These are phyloP conservation scores for Ganoderma sinense DNA, from an alignment of 1,284 basidiomycete genomes.

Conservation along the genomic window DNA sequence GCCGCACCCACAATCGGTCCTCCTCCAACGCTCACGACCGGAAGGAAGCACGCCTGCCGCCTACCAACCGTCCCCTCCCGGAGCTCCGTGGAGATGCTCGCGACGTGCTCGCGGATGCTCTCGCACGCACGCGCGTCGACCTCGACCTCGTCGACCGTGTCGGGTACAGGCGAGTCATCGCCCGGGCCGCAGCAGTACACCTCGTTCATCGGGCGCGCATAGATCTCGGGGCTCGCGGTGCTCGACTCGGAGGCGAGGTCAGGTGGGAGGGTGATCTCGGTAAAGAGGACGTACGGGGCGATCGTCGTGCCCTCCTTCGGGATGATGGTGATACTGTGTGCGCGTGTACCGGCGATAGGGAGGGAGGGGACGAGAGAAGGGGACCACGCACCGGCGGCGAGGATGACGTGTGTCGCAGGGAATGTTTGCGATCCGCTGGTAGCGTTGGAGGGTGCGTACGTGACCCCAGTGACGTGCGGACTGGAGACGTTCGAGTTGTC, in stretches of 20 bases:
- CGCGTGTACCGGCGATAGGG: slow-evolving; percentile 66
- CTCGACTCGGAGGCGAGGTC: slow-evolving; percentile 10
- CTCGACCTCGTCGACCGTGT: slow-evolving; percentile 66
- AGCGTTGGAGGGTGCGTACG: slow-evolving; percentile 47
- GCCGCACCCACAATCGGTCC: slow-evolving; percentile 72
- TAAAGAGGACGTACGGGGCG: slow-evolving; percentile 73
- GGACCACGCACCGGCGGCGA: slow-evolving; percentile 92
- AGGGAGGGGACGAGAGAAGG: slow-evolving; percentile 58
- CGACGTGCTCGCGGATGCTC: slow-evolving; percentile 58
- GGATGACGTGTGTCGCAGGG: slow-evolving; percentile 70
- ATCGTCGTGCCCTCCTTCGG: slow-evolving; percentile 51
- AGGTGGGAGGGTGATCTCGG: slow-evolving; percentile 56
- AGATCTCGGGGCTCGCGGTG: slow-evolving; percentile 67
- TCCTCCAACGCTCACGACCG: slow-evolving; percentile 53
- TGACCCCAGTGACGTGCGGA: slow-evolving; percentile 57
- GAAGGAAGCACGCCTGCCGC: slow-evolving; percentile 76
- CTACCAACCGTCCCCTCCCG: slow-evolving; percentile 55
- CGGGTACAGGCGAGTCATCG: slow-evolving; percentile 64
- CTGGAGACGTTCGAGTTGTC: slow-evolving; percentile 36
- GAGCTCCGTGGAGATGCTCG: slow-evolving; percentile 64
- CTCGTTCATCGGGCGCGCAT: slow-evolving; percentile 72
- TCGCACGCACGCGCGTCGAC: slow-evolving; percentile 63
- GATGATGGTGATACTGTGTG: slow-evolving; percentile 70
- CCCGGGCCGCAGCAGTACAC: slow-evolving; percentile 77
- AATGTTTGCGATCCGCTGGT: slow-evolving; percentile 41